Evolutionary conservation across 257 asterid species (phyloP).

Genomic region (Eustoma russellianum): DNA sequence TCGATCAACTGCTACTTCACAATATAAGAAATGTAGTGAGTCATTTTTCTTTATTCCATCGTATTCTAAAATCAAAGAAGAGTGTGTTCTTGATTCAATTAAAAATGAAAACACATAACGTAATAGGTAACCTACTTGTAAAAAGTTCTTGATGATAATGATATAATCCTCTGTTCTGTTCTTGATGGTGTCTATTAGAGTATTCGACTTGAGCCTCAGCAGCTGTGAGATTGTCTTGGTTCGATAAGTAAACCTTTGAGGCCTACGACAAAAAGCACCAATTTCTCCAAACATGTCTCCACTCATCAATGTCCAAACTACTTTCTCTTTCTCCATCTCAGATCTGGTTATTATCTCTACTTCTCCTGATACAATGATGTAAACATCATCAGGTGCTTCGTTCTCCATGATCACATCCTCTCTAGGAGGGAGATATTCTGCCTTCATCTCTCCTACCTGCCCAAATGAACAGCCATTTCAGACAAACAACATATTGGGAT

Average conservation of each 20-base stretch:
- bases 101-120: no score
- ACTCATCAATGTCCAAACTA: conserved; percentile 38
- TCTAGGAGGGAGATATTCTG: no score
- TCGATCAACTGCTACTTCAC: no score
- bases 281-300: conserved; percentile 90
- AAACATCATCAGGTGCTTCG: no score
- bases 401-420: no score
- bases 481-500: not conserved
- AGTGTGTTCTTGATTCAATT: no score
- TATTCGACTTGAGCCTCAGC: conserved; percentile 57
- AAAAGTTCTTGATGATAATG: conserved; percentile 65
- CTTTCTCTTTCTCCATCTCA: conserved; percentile 46
- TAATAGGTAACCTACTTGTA: conserved; percentile 58
- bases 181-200: conserved; percentile 57
- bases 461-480: conserved; percentile 24
- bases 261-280: conserved; percentile 65
- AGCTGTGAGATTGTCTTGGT: conserved; percentile 79
- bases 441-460: no score
- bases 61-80: no score
- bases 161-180: conserved; percentile 55
- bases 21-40: no score
- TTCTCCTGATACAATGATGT: no score
- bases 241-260: conserved; percentile 70
- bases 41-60: no score
- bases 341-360: no score